A percentile compares a stretch with the other conserved stretches of the same genome.
Evolutionary conservation across 495 filamentous ascomycete species (phyloP).

Genomic region (Penicillium manginii): DNA sequence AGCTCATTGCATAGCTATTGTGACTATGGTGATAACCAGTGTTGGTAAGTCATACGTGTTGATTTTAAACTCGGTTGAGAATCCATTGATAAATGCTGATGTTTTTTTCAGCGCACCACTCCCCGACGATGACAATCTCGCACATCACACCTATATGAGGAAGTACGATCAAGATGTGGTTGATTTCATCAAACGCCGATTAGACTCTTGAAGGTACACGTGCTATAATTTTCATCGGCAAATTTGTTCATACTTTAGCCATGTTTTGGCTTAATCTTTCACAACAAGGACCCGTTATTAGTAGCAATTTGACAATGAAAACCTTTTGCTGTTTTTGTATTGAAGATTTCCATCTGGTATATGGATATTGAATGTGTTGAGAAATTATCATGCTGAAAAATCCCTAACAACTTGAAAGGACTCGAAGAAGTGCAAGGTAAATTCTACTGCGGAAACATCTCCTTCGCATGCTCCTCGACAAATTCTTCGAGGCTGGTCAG

Average conservation of each 20-base stretch:
- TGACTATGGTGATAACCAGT: slow-evolving; percentile 25
- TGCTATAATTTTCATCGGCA: neutral
- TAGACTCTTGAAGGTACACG: neutral
- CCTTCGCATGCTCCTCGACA: slow-evolving; percentile 29
- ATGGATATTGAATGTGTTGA: too few relatives aligned
- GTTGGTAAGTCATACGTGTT: neutral
- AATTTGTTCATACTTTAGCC: too few relatives aligned
- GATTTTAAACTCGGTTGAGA: neutral
- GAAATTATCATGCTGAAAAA: too few relatives aligned
- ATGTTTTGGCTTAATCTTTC: neutral
- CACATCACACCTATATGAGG: slow-evolving; percentile 22
- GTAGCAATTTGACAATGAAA: neutral
- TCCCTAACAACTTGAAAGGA: too few relatives aligned
- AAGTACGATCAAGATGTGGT: slow-evolving; percentile 31
- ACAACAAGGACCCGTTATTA: neutral
- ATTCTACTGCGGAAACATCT: slow-evolving; percentile 2
- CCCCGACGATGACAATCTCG: slow-evolving; percentile 16
- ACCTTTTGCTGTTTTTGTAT: too few relatives aligned
- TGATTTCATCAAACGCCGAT: slow-evolving; percentile 21
- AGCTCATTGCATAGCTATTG: slow-evolving; percentile 27
- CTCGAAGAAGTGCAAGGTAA: neutral
- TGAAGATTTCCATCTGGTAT: too few relatives aligned
- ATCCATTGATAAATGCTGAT: neutral
- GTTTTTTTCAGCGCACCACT: neutral
- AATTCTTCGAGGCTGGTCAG: slow-evolving; percentile 52